These are phyloP conservation scores for Lactuca sativa DNA, from an alignment of 129 eudicot genomes.

Conservation along the genomic window DNA sequence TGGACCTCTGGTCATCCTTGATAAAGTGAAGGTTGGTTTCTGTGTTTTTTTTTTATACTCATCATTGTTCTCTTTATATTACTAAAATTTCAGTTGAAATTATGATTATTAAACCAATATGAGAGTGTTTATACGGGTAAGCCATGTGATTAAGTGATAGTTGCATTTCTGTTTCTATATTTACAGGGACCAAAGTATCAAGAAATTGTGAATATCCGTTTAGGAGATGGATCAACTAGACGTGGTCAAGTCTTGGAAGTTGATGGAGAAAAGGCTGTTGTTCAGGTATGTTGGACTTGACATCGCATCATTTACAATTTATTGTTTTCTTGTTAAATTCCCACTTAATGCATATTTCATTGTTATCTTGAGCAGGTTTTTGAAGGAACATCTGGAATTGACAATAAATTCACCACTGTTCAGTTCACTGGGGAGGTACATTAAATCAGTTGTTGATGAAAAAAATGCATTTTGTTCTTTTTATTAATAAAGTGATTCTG, in stretches of 20 bases:
- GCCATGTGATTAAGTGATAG: background rate
- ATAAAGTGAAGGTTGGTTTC: slow-evolving; percentile 82
- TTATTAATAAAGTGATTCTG: background rate
- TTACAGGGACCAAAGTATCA: slow-evolving; percentile 92
- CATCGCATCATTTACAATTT: background rate
- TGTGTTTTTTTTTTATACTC: background rate
- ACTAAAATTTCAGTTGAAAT: background rate
- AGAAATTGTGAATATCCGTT: slow-evolving; percentile 91
- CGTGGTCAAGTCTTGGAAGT: slow-evolving; percentile 98
- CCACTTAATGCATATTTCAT: slow-evolving; percentile 5
- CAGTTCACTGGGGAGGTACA: slow-evolving; percentile 97
- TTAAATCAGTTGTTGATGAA: background rate
- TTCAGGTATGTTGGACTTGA: slow-evolving; percentile 50
- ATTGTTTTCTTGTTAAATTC: background rate
- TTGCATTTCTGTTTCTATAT: slow-evolving; percentile 1
- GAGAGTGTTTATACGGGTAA: background rate
- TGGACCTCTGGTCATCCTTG: slow-evolving; percentile 97
- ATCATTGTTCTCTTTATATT: background rate
- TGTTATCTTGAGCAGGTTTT: slow-evolving; percentile 60
- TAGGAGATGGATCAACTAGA: slow-evolving; percentile 95
- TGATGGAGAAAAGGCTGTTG: slow-evolving; percentile 98
- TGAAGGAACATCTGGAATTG: slow-evolving; percentile 98
- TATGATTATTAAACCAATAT: background rate
- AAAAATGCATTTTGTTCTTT: background rate
- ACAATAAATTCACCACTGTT: slow-evolving; percentile 90